Percentiles rank a stretch among this genome's conserved stretches.
Evolutionary conservation across 2,329 filamentous ascomycete species (phyloP).

Genomic region (Cyphellophora europaea): DNA sequence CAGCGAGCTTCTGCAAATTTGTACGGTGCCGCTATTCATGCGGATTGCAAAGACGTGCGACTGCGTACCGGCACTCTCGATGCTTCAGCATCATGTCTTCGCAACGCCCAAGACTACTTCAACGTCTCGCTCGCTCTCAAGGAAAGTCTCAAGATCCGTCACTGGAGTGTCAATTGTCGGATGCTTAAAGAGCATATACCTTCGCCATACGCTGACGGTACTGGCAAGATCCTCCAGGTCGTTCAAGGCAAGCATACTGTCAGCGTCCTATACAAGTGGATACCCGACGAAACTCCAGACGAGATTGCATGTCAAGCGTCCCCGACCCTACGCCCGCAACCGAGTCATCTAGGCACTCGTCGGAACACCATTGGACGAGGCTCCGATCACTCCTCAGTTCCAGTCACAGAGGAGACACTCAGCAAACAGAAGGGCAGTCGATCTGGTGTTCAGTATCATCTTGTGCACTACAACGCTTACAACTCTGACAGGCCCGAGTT

Average conservation of each 20-base stretch:
- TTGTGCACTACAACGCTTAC: slow-evolving; percentile 10
- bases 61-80: slow-evolving; percentile 23
- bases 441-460: slow-evolving; percentile 4
- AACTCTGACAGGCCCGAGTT: slow-evolving; percentile 7
- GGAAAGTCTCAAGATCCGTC: slow-evolving; percentile 20
- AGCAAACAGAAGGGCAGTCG: too few relatives aligned
- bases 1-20: slow-evolving; percentile 23
- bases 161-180: slow-evolving; percentile 15
- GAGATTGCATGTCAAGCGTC: too few relatives aligned
- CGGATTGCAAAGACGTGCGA: slow-evolving; percentile 21
- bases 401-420: too few relatives aligned
- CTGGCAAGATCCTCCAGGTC: slow-evolving; percentile 11
- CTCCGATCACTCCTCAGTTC: too few relatives aligned
- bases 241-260: slow-evolving; percentile 5
- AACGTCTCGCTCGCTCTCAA: slow-evolving; percentile 23
- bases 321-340: too few relatives aligned
- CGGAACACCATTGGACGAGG: too few relatives aligned
- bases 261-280: slow-evolving; percentile 8
- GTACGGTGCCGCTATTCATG: slow-evolving; percentile 26
- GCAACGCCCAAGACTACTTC: slow-evolving; percentile 9
- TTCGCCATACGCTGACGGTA: slow-evolving; percentile 7
- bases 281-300: slow-evolving; percentile 1
- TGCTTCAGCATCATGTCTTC: slow-evolving; percentile 24
- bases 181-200: slow-evolving; percentile 5
- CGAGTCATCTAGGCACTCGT: too few relatives aligned